These are phyloP conservation scores for Pythium periplocum DNA, from an alignment of 352 stramenopile genomes.

Conservation along the genomic window DNA sequence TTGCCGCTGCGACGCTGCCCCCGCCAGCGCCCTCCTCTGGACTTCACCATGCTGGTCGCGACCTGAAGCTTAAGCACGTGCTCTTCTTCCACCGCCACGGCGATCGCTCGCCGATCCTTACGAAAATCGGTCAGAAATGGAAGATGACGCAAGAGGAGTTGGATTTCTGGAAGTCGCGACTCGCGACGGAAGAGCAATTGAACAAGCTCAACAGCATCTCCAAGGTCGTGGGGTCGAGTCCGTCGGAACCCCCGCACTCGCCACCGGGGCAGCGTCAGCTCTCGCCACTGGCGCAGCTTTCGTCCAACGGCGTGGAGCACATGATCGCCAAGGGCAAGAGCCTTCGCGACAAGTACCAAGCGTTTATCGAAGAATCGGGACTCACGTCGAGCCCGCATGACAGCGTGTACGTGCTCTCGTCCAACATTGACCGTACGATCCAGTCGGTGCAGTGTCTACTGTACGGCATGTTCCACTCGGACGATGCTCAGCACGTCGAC, in stretches of 20 bases:
- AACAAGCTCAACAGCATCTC: slow-evolving; percentile 35
- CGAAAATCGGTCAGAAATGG: slow-evolving; percentile 45
- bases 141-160: slow-evolving; percentile 45
- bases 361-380: slow-evolving; percentile 21
- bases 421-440: slow-evolving; percentile 66
- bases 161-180: slow-evolving; percentile 51
- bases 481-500: slow-evolving; percentile 12
- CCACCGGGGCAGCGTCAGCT: slow-evolving; percentile 27
- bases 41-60: slow-evolving; percentile 5
- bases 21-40: neutral
- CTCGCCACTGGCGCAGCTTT: slow-evolving; percentile 57
- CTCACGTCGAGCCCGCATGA: slow-evolving; percentile 19
- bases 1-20: slow-evolving; percentile 7
- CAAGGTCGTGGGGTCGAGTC: slow-evolving; percentile 40
- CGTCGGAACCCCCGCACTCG: slow-evolving; percentile 36
- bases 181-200: slow-evolving; percentile 53
- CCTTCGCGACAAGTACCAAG: slow-evolving; percentile 41
- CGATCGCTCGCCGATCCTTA: slow-evolving; percentile 71
- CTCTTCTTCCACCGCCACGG: slow-evolving; percentile 80
- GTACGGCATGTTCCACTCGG: slow-evolving; percentile 55
- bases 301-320: slow-evolving; percentile 57
- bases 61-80: slow-evolving; percentile 59
- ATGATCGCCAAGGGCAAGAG: slow-evolving; percentile 59
- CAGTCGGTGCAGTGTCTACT: slow-evolving; percentile 76
- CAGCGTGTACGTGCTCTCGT: slow-evolving; percentile 73